Base-by-base conservation (phyloP, 331 rosid genomes). In the Pyrus hybrid region DNA sequence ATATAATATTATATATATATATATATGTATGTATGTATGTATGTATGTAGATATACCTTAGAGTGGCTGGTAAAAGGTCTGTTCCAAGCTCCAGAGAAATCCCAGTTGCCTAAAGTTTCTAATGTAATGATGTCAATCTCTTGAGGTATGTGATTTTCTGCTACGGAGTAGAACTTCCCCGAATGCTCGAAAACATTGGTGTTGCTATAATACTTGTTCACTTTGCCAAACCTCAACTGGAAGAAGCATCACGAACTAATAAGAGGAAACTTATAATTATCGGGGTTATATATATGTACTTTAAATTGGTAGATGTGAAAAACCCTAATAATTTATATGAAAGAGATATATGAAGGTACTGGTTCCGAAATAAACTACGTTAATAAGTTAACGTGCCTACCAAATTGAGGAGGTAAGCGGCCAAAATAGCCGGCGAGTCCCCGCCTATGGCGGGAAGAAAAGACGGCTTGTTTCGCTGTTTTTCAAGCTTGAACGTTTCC, bases 31-130 rank as follows among this genome's bases (percentile, higher is more conserved):
- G 2, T 26, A 26, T 26, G 2, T 26, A 26, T 37, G 3, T 37
- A 37, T 37, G 10, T 37, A 37, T 37, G 1, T 37, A 3, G 0
- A 10, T 3, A 7, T 3, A 87, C 95, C 86, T 93, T 93, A 16
- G 96, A 91, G 63, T 93, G 96, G 83, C 96, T 89, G 2, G 67
- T 69, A 66, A 85, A 91, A 28, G 97, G 86, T 58, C 95, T 79
- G 33, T 82, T 79, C 95, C 97, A 89, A 22, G 87, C 77, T 16
- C 78, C 91, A 47, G 54, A 73, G 18, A 88, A 68, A 81, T 93
- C 76, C 97, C 92, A 93, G 71, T 77, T 77, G 7, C 74, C 77
- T 9, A 87, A 63, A 17, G 91, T 87, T 76, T 89, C 70, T 0
- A 91, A 61, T 0, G 86, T 86, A 1, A 66, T 68, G 62, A 87